Evolutionary conservation across 169 alveolate species (phyloP).

Genomic region (Amoebophrya sp.): DNA sequence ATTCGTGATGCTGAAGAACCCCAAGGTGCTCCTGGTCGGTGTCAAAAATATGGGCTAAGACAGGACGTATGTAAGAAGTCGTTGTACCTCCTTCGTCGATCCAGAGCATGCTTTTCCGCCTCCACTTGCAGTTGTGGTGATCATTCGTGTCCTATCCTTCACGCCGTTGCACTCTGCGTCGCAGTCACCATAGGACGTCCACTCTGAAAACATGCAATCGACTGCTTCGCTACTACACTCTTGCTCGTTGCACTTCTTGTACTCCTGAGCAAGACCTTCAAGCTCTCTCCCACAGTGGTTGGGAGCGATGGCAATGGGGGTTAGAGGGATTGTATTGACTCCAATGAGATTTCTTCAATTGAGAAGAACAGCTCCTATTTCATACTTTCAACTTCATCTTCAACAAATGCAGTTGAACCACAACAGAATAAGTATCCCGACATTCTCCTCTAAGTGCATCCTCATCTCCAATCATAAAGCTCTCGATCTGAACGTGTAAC

Average conservation of each 20-base stretch:
- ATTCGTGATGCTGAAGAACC: too few relatives aligned
- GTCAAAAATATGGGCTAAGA: too few relatives aligned
- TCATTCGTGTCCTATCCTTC: background rate
- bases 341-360: too few relatives aligned
- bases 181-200: constrained; percentile 4
- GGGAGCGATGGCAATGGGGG: background rate
- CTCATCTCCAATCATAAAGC: too few relatives aligned
- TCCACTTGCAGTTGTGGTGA: background rate
- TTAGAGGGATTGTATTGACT: too few relatives aligned
- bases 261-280: background rate
- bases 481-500: background rate
- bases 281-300: background rate
- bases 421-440: too few relatives aligned
- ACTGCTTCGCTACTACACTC: background rate
- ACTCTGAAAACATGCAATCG: background rate
- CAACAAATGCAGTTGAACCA: too few relatives aligned
- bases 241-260: background rate
- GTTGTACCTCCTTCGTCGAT: constrained; percentile 5
- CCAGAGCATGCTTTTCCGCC: background rate
- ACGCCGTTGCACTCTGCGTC: background rate
- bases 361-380: too few relatives aligned
- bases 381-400: too few relatives aligned
- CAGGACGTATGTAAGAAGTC: too few relatives aligned
- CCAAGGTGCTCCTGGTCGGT: too few relatives aligned
- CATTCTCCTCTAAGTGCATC: too few relatives aligned